phyloP scores from a whole-genome alignment of 73 alveolate species.

The Symbiodinium natans region DNA sequence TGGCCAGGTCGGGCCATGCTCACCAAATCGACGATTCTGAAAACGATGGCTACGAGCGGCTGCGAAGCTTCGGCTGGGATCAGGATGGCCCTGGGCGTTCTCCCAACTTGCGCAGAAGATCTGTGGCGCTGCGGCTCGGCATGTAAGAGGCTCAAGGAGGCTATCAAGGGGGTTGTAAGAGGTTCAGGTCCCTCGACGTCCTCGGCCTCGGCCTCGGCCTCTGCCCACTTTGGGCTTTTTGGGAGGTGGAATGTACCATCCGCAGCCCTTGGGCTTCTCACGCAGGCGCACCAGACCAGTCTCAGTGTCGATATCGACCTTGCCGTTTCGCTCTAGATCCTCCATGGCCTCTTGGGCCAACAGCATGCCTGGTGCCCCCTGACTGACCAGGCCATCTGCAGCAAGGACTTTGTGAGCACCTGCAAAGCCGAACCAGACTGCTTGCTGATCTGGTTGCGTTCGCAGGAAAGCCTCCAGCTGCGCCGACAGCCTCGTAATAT shows the following conservation, averaged over 20 bases:
- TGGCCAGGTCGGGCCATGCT: too few relatives aligned
- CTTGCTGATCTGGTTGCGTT: constrained; percentile 55
- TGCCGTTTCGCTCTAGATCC: constrained; percentile 81
- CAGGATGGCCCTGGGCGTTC: too few relatives aligned
- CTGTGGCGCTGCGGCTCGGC: neutral
- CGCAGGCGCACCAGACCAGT: constrained; percentile 50
- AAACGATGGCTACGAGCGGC: too few relatives aligned
- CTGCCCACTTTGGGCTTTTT: constrained; percentile 55
- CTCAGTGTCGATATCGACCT: constrained; percentile 20
- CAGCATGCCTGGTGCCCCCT: constrained; percentile 62
- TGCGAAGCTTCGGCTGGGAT: too few relatives aligned
- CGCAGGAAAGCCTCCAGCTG: constrained; percentile 57
- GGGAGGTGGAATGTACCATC: constrained; percentile 93
- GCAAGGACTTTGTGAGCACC: constrained; percentile 43
- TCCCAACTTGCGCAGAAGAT: neutral
- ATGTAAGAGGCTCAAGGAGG: neutral
- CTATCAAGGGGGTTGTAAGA: neutral
- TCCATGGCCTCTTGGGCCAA: constrained; percentile 57
- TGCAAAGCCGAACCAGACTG: constrained; percentile 65
- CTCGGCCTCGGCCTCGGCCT: constrained; percentile 30
- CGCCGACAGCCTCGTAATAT: neutral
- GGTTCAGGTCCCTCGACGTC: constrained; percentile 13
- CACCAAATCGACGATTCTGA: too few relatives aligned
- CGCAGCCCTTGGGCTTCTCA: constrained; percentile 79
- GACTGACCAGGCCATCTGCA: constrained; percentile 37